Evolutionary conservation across 2,329 filamentous ascomycete species (phyloP).

Genomic region (Madurella mycetomatis): DNA sequence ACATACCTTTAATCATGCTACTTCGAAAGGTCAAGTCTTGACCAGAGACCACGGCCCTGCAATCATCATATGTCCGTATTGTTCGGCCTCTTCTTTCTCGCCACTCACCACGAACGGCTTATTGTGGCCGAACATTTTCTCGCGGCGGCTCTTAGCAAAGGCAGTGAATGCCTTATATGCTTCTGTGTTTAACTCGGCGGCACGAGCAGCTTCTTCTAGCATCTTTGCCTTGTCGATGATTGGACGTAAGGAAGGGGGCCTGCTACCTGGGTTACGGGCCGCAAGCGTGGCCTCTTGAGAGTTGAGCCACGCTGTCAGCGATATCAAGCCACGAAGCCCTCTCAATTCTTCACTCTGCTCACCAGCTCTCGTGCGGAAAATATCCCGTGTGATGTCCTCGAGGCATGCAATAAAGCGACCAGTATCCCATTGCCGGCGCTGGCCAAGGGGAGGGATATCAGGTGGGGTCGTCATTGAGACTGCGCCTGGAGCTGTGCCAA

Average conservation of each 20-base stretch:
- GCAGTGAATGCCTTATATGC: background rate
- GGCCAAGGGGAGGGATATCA: background rate
- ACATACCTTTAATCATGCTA: too few relatives aligned
- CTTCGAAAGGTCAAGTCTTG: background rate
- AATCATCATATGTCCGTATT: background rate
- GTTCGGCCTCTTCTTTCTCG: background rate
- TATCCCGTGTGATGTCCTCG: too few relatives aligned
- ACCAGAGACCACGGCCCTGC: background rate
- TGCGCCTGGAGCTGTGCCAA: background rate
- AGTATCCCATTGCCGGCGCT: constrained; percentile 3
- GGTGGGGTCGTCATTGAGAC: background rate
- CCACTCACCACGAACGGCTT: background rate
- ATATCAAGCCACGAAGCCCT: background rate
- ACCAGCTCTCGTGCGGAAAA: background rate
- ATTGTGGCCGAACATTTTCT: background rate
- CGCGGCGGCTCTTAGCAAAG: accelerated
- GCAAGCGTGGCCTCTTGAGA: background rate
- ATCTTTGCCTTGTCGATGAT: background rate
- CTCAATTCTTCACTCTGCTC: background rate
- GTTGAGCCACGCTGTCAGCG: background rate
- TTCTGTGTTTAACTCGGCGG: background rate
- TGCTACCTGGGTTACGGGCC: background rate
- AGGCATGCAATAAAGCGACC: background rate
- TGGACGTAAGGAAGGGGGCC: background rate
- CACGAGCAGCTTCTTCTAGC: background rate